phyloP scores from a whole-genome alignment of 2,329 filamentous ascomycete species.

The Verticillium longisporum region DNA sequence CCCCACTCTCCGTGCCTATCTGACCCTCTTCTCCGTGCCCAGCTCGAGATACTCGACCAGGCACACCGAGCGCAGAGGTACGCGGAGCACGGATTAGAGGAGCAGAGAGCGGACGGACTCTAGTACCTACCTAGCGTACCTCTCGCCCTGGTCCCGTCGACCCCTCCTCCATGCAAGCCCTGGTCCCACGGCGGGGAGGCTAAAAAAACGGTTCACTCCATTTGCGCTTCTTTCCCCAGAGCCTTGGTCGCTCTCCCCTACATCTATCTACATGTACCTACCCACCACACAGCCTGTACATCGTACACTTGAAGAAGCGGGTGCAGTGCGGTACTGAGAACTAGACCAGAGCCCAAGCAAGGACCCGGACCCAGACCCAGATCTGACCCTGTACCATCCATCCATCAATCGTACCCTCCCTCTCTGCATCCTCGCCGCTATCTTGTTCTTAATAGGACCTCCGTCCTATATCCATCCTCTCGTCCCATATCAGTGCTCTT shows the following conservation, averaged over 20 bases:
- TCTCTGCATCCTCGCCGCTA: neutral
- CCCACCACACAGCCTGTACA: neutral
- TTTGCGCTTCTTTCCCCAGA: constrained; percentile 11
- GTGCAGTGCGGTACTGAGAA: neutral
- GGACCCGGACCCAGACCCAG: neutral
- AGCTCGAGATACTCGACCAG: neutral
- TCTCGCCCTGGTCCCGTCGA: constrained; percentile 4
- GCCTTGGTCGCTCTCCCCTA: neutral
- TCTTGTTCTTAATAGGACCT: neutral
- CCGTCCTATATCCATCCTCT: constrained; percentile 1
- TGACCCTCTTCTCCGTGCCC: neutral
- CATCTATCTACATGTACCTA: neutral
- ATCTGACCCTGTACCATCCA: neutral
- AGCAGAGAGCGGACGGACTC: neutral
- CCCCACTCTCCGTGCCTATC: neutral
- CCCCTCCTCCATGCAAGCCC: constrained; percentile 13
- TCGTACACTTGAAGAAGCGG: neutral
- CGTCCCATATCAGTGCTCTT: constrained; percentile 2
- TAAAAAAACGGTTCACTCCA: constrained; percentile 10
- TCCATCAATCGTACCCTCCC: neutral
- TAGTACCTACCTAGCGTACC: neutral
- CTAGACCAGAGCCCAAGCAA: neutral
- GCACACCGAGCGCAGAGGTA: neutral
- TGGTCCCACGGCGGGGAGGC: constrained; percentile 4
- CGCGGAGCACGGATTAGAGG: too few relatives aligned